Base-by-base conservation (phyloP, 2,329 filamentous ascomycete species). In the Corniculantispora saksenae region DNA sequence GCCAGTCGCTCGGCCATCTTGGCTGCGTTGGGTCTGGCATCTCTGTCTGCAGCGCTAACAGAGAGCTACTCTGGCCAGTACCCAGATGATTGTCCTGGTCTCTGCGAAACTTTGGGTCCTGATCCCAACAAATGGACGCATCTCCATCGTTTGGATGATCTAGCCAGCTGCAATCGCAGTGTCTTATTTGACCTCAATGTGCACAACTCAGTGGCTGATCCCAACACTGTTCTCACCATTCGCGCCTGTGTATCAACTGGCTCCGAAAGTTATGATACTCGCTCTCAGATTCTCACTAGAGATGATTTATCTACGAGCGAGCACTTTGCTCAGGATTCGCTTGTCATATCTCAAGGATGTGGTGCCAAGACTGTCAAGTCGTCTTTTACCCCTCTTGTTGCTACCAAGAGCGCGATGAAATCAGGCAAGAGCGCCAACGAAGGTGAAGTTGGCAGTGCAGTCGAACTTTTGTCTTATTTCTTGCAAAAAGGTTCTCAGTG, bases 141-240 rank as follows among this genome's bases (percentile, higher is more conserved):
- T 7, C 4, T 58, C 7, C 56, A 58, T 23, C 38, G 29, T 12
- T 6, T 58, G 23, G 10, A 15, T 1, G 56, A 58, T 15, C 25
- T 58, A 13, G n/a, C 38, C 9, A 29, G 23, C 40, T 58, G 56
- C 40, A 32, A 45, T 4, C 7, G 47, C 38, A n/a, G 9, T 9
- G 17, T 58, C 9, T 10, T 58, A 13, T 58, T 58, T 32, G 56
- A 58, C 10, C 38, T 58, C 40, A 58, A 58, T 19, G 56, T 58
- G 4, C 56, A 58, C 23, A 48, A 29, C 17, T 21, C 19, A 3
- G 43, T 58, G 23, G 56, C 32, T n/a, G 56, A 58, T 25, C 25
- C 40, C 10, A 15, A 32, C 23, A 58, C 38, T 7, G 17, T 47
- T 19, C 38, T 47, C 17, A 47, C 40, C 1, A 58, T 58, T 21